These are phyloP conservation scores for Mycosphaerelloides madeirae DNA, from an alignment of 2,329 filamentous ascomycete genomes.

Conservation along the genomic window DNA sequence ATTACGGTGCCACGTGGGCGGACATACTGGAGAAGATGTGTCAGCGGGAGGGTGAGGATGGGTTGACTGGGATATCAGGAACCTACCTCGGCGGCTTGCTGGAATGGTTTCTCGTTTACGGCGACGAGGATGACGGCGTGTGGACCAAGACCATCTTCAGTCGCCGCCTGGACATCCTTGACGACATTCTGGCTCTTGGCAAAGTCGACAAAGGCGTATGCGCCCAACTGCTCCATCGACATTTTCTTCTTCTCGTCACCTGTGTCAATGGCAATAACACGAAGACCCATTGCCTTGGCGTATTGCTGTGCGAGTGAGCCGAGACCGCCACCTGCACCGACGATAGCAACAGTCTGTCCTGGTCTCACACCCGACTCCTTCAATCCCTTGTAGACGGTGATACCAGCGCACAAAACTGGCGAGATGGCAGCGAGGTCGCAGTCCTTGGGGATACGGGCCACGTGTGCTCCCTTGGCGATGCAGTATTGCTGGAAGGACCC, in stretches of 20 bases:
- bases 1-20: conserved; percentile 77
- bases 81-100: conserved; percentile 68
- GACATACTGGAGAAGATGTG: conserved; percentile 61
- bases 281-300: conserved; percentile 82
- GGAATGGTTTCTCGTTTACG: conserved; percentile 86
- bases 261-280: conserved; percentile 74
- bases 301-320: conserved; percentile 80
- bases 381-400: conserved; percentile 87
- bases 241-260: conserved; percentile 75
- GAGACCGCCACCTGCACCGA: conserved; percentile 80
- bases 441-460: conserved; percentile 75
- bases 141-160: conserved; percentile 74
- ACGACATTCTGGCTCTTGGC: conserved; percentile 69
- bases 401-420: conserved; percentile 70
- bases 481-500: conserved; percentile 91
- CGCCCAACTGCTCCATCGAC: conserved; percentile 63
- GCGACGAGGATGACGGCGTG: conserved; percentile 84
- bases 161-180: conserved; percentile 76
- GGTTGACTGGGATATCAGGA: not conserved
- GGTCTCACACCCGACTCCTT: conserved; percentile 74
- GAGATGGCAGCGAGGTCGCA: conserved; percentile 70
- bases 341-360: conserved; percentile 75
- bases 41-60: conserved; percentile 3
- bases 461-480: conserved; percentile 79
- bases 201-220: conserved; percentile 75